These are phyloP conservation scores for Suillus subaureus DNA, from an alignment of 768 basidiomycete genomes.

Conservation along the genomic window DNA sequence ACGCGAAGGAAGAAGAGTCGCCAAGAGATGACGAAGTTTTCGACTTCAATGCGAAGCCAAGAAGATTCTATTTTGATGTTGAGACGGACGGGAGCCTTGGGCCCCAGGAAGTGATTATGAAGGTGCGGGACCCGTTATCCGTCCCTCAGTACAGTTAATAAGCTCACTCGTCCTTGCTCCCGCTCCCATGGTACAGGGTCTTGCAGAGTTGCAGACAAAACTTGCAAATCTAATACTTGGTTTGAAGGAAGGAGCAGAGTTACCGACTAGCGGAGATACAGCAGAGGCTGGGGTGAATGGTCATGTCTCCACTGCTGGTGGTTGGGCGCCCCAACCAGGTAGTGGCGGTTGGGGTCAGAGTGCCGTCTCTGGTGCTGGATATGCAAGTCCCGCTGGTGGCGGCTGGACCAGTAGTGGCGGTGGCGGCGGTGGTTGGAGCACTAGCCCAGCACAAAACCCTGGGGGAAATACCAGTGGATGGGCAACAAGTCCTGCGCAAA, in stretches of 20 bases:
- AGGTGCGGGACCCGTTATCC: conserved; percentile 44
- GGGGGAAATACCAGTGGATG: conserved; percentile 23
- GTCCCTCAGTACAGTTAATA: not conserved
- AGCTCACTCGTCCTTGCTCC: not conserved
- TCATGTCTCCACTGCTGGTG: conserved; percentile 19
- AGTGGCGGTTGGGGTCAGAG: conserved; percentile 33
- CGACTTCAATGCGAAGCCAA: conserved; percentile 85
- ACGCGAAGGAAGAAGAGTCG: conserved; percentile 81
- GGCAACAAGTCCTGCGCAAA: conserved; percentile 29
- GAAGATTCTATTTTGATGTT: conserved; percentile 91
- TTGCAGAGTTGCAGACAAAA: conserved; percentile 78
- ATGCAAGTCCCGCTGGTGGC: conserved; percentile 30
- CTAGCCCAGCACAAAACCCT: conserved; percentile 29
- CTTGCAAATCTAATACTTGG: conserved; percentile 78
- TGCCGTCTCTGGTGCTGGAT: conserved; percentile 33
- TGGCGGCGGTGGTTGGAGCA: conserved; percentile 30
- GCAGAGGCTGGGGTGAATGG: conserved; percentile 13
- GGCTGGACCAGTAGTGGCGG: conserved; percentile 11
- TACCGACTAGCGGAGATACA: conserved; percentile 41
- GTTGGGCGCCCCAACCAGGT: conserved; percentile 23
- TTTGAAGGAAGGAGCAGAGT: conserved; percentile 65
- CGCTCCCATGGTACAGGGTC: conserved; percentile 49
- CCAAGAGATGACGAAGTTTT: conserved; percentile 82
- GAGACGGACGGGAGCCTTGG: conserved; percentile 91
- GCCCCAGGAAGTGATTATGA: conserved; percentile 89